These are phyloP conservation scores for Pseudogymnoascus sp. DNA, from an alignment of 2,329 filamentous ascomycete genomes.

Conservation along the genomic window DNA sequence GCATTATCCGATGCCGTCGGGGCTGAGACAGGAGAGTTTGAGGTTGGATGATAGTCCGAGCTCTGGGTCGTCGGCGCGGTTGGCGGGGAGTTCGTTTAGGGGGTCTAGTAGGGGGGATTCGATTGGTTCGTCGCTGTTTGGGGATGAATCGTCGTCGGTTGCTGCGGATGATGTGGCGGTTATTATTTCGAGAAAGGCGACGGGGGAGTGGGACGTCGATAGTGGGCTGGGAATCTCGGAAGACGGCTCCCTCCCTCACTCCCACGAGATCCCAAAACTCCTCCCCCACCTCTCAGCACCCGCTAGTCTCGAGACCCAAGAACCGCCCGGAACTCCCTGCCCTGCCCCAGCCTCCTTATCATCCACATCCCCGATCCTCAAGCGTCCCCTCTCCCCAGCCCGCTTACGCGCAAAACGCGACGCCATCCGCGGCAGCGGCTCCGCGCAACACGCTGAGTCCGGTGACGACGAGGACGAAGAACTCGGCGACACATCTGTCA, in stretches of 20 bases:
- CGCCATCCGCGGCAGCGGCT: slow-evolving; percentile 58
- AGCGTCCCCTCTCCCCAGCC: slow-evolving; percentile 60
- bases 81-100: slow-evolving; percentile 68
- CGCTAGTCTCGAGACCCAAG: slow-evolving; percentile 41
- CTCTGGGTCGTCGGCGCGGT: slow-evolving; percentile 57
- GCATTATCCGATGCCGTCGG: slow-evolving; percentile 53
- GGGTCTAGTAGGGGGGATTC: slow-evolving; percentile 82
- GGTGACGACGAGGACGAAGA: slow-evolving; percentile 95
- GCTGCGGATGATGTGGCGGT: slow-evolving; percentile 71
- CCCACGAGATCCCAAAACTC: slow-evolving; percentile 41
- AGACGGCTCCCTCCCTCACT: background rate
- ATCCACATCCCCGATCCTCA: slow-evolving; percentile 26
- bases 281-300: slow-evolving; percentile 59
- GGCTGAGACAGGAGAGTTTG: slow-evolving; percentile 55
- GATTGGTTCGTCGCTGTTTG: slow-evolving; percentile 79
- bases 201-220: slow-evolving; percentile 67
- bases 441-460: slow-evolving; percentile 70
- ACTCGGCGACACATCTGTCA: slow-evolving; percentile 49
- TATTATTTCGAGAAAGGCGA: slow-evolving; percentile 63
- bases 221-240: slow-evolving; percentile 68
- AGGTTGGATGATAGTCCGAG: slow-evolving; percentile 72
- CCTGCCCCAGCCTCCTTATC: background rate
- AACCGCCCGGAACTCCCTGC: slow-evolving; percentile 29
- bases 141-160: slow-evolving; percentile 76
- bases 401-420: slow-evolving; percentile 68